These are phyloP conservation scores for Lasiodiplodia hormozganensis DNA, from an alignment of 2,329 filamentous ascomycete genomes.

Conservation along the genomic window DNA sequence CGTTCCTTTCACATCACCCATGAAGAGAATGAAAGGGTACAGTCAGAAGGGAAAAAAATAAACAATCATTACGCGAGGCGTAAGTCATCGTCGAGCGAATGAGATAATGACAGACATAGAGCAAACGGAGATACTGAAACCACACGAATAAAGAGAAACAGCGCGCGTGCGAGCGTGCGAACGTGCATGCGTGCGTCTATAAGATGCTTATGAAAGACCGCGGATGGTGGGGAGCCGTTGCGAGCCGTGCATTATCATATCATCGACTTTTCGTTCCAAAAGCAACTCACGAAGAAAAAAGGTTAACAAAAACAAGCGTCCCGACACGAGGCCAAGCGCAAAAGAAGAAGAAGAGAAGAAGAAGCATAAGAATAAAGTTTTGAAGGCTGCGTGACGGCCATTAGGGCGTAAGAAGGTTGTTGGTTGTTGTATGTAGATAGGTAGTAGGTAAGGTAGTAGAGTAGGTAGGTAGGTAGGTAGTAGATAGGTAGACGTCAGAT, in stretches of 20 bases:
- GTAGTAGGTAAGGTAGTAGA: slow-evolving; percentile 6
- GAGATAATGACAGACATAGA: not conserved
- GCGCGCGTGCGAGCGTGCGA: not conserved
- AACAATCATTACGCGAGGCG: not conserved
- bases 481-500: slow-evolving; percentile 19
- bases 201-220: not conserved
- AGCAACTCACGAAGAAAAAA: not conserved
- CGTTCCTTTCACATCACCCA: too few relatives aligned
- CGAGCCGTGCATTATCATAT: not conserved
- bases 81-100: not conserved
- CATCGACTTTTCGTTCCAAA: slow-evolving; percentile 1
- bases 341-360: not conserved
- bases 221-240: not conserved
- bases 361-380: not conserved
- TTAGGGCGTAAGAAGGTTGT: slow-evolving; percentile 15
- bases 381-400: slow-evolving; percentile 12
- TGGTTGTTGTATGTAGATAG: slow-evolving; percentile 3
- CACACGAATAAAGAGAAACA: not conserved
- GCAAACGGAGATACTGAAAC: not conserved
- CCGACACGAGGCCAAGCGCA: not conserved
- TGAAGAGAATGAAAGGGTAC: not conserved
- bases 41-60: not conserved
- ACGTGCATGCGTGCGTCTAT: not conserved
- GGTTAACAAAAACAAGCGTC: not conserved
- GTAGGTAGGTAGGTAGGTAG: slow-evolving; percentile 17